Evolutionary conservation across 208 protist genomes (phyloP).

Genomic region (Willaertia magna): DNA sequence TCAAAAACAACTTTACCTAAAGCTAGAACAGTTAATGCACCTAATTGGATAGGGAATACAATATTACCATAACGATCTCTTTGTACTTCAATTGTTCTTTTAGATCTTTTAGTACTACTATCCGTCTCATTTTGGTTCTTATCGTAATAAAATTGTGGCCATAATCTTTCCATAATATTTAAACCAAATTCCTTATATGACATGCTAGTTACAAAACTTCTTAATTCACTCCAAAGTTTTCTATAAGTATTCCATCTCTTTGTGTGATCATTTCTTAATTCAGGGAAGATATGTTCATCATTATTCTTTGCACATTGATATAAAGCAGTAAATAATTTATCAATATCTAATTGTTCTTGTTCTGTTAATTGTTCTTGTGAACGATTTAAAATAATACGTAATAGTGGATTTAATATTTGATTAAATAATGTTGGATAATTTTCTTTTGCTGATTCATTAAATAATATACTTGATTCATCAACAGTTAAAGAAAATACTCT

Average conservation of each 20-base stretch:
- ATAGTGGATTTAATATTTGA: background rate
- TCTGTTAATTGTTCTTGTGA: background rate
- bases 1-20: background rate
- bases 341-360: background rate
- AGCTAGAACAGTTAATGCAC: background rate
- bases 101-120: background rate
- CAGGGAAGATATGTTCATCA: background rate
- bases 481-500: background rate
- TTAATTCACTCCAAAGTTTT: background rate
- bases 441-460: background rate
- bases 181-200: background rate
- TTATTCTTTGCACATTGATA: background rate
- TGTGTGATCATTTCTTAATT: background rate
- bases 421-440: background rate
- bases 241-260: background rate
- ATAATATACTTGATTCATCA: background rate
- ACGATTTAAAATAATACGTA: background rate
- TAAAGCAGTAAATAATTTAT: background rate
- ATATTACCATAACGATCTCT: background rate
- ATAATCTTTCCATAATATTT: background rate
- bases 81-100: background rate
- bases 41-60: background rate
- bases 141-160: background rate
- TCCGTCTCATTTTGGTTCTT: background rate
- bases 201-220: background rate